phyloP scores from a whole-genome alignment of 371 early-diverging fungal genomes.

The Rhizopus arrhizus region DNA sequence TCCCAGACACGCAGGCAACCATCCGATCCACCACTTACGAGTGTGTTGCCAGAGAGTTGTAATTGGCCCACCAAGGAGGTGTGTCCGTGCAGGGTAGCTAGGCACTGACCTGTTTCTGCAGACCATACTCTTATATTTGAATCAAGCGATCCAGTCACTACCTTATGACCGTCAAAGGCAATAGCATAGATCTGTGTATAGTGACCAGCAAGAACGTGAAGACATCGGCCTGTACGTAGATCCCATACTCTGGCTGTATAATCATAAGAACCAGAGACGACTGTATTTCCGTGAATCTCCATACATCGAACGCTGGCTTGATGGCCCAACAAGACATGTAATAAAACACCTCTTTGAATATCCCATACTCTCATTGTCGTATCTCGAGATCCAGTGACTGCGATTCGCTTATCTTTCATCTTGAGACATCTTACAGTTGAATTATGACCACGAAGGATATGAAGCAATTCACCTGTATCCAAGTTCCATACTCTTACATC shows the following conservation, averaged over 20 bases:
- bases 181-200: slow-evolving; percentile 69
- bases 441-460: slow-evolving; percentile 85
- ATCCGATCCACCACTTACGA: slow-evolving; percentile 89
- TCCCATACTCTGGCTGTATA: slow-evolving; percentile 89
- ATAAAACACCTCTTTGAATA: slow-evolving; percentile 66
- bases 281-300: slow-evolving; percentile 72
- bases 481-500: slow-evolving; percentile 91
- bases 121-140: slow-evolving; percentile 76
- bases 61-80: slow-evolving; percentile 86
- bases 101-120: slow-evolving; percentile 60
- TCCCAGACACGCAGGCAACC: slow-evolving; percentile 89
- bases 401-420: slow-evolving; percentile 65
- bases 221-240: slow-evolving; percentile 67
- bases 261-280: slow-evolving; percentile 92
- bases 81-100: slow-evolving; percentile 74
- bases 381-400: slow-evolving; percentile 91
- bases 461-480: slow-evolving; percentile 71
- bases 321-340: slow-evolving; percentile 72
- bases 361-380: slow-evolving; percentile 83
- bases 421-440: slow-evolving; percentile 91
- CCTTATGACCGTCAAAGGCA: slow-evolving; percentile 67
- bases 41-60: slow-evolving; percentile 69
- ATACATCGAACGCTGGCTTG: slow-evolving; percentile 83
- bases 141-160: slow-evolving; percentile 79
- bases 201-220: slow-evolving; percentile 73